Base-by-base conservation (phyloP, 2,329 filamentous ascomycete genomes). In the Ascomycota sp. region DNA sequence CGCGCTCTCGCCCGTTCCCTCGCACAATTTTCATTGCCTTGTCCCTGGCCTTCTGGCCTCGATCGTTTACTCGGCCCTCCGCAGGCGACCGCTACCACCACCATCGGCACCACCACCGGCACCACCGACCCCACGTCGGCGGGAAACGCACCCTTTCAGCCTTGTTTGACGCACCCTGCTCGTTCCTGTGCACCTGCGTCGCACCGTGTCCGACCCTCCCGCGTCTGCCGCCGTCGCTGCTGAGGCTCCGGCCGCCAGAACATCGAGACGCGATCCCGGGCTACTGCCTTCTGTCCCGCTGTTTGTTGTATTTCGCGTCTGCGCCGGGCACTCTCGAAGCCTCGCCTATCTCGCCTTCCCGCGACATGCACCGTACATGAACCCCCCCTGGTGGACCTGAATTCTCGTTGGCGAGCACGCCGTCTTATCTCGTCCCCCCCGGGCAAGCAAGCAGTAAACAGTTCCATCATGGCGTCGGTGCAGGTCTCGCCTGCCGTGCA, bases 401-500 rank as follows among this genome's bases (percentile, higher is more conserved):
- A 39, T 34, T 33, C 36, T 44, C 30, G 40, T 44, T 42, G 39
- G 36, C 12, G 21, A 11, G 12, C 11, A 7, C 24, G 25, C 31
- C 25, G 26, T 27, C 31, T 21, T 25, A 32, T 25, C 16, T 12
- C 24, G 21, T 21, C 12, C 21, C n/a, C n/a, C n/a, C n/a, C n/a
- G n/a, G n/a, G 9, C 9, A 30, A 13, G 31, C 9, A 32, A 32
- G 26, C 7, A 10, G 26, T 7, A 27, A 27, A 27, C 7, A 27
- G 9, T 9, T 24, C 50, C 56, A 66, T 38, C 48, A 91, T 91
- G 81, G 75, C 81, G 53, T 84, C 79, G 41, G 72, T 83, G 48
- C 80, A 89, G 59, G 58, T 71, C 47, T 65, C 72, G 42, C 70
- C 75, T 41, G 68, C 69, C 46, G 68, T 77, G 55, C 70, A 76